phyloP scores from a whole-genome alignment of 2,329 filamentous ascomycete genomes.

The Mollisiaceae sp. region DNA sequence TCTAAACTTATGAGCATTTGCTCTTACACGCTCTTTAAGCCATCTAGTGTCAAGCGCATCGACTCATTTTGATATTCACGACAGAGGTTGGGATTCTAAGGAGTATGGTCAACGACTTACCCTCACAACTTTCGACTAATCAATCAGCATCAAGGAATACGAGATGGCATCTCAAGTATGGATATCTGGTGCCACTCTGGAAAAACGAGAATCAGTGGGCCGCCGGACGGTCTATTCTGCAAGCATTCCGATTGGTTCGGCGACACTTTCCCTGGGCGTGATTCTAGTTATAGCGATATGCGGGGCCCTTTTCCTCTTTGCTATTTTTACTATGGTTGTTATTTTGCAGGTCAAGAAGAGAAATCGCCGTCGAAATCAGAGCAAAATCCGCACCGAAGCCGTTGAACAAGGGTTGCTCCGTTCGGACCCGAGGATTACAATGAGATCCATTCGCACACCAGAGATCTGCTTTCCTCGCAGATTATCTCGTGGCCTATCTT shows the following conservation, averaged over 20 bases:
- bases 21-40: not conserved
- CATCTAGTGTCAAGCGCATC: not conserved
- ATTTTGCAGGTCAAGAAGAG: slow-evolving; percentile 26
- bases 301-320: slow-evolving; percentile 24
- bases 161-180: not conserved
- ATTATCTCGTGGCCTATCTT: slow-evolving; percentile 20
- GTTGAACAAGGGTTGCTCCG: slow-evolving; percentile 17
- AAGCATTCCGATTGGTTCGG: slow-evolving; percentile 17
- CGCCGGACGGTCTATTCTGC: not conserved
- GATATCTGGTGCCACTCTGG: not conserved
- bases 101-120: not conserved
- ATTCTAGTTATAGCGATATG: slow-evolving; percentile 33
- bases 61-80: not conserved
- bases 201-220: slow-evolving; percentile 5
- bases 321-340: slow-evolving; percentile 12
- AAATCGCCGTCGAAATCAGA: slow-evolving; percentile 18
- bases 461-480: slow-evolving; percentile 16
- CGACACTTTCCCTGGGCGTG: slow-evolving; percentile 20
- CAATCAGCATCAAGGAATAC: not conserved
- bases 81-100: not conserved
- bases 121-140: not conserved
- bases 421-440: slow-evolving; percentile 36
- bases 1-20: not conserved
- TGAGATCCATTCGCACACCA: slow-evolving; percentile 23
- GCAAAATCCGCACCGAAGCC: slow-evolving; percentile 14